Base-by-base conservation (phyloP, 352 stramenopile genomes). In the Aphanomyces stellatus region DNA sequence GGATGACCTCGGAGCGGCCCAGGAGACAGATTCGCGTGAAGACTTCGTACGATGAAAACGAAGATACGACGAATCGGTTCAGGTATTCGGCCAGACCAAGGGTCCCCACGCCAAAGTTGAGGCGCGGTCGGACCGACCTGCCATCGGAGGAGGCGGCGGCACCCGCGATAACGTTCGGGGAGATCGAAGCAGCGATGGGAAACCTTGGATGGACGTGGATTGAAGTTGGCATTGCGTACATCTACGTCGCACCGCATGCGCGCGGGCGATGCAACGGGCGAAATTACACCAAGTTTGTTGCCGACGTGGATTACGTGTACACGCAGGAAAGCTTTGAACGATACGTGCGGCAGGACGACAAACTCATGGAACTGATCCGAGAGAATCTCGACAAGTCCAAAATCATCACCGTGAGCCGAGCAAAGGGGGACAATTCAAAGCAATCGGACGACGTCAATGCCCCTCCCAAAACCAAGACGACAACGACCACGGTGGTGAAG, bases 131-230 rank as follows among this genome's bases (percentile, higher is more conserved):
- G n/a, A n/a, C n/a, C n/a, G n/a, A n/a, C n/a, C n/a, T n/a, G n/a
- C n/a, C n/a, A n/a, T n/a, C n/a, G n/a, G n/a, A n/a, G n/a, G n/a
- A n/a, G n/a, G n/a, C n/a, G n/a, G n/a, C n/a, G n/a, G n/a, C n/a
- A 53, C 19, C 10, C 46, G 19, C 46, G 17, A 28, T 53, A 28
- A 28, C 46, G 46, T 53, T 53, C 22, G 46, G 46, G 8, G 46
- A 53, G 46, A 53, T 53, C 25, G 46, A 53, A 53, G 46, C 46
- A 22, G 46, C 46, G 46, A 53, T 53, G 46, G 46, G 46, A 22
- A 53, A 53, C 25, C 24, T 53, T 22, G 46, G 46, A 10, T 53
- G 46, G 46, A 28, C 46, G 25, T 53, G 46, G 46, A 53, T 53
- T 15, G 8, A 22, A 28, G 46, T 53, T 22, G 46, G 46, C 17